Evolutionary conservation across 441 rosid genomes (phyloP).

Genomic region (Lepidium campestre): DNA sequence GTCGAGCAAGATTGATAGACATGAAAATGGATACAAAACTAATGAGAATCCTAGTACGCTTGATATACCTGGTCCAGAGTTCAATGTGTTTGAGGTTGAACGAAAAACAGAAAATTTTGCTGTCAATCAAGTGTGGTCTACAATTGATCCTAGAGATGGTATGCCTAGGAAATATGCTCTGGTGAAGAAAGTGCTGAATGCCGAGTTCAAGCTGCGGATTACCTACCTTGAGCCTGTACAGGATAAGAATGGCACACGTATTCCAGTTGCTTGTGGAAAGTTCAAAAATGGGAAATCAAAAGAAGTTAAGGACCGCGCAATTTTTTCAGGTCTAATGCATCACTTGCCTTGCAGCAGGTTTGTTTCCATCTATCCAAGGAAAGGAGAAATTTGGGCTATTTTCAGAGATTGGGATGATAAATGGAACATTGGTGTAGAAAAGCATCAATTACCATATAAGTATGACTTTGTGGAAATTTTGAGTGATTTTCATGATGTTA

Average conservation of each 20-base stretch:
- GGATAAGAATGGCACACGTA: constrained; percentile 25
- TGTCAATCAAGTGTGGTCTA: constrained; percentile 57
- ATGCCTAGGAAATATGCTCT: constrained; percentile 64
- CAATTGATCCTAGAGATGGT: constrained; percentile 47
- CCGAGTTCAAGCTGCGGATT: constrained; percentile 38
- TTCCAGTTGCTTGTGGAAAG: constrained; percentile 65
- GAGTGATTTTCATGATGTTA: constrained; percentile 37
- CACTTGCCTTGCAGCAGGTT: constrained; percentile 18
- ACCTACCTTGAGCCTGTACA: constrained; percentile 46
- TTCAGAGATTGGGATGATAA: constrained; percentile 63
- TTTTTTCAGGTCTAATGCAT: constrained; percentile 58
- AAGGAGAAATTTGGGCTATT: constrained; percentile 83
- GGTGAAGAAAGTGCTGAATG: constrained; percentile 37
- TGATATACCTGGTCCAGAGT: constrained; percentile 42
- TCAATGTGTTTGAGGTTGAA: constrained; percentile 43
- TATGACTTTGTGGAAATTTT: constrained; percentile 79
- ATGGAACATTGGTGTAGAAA: constrained; percentile 38
- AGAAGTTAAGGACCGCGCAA: constrained; percentile 31
- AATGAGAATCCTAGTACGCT: constrained; percentile 8
- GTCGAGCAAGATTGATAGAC: constrained; percentile 9
- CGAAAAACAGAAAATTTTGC: constrained; percentile 31
- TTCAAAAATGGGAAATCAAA: constrained; percentile 41
- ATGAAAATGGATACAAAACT: constrained; percentile 4
- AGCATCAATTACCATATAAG: constrained; percentile 36
- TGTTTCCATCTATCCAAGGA: constrained; percentile 51